A percentile compares a stretch with the other conserved stretches of the same genome.
phyloP scores from a whole-genome alignment of 2,329 filamentous ascomycete genomes.

The Xylaria sp. region DNA sequence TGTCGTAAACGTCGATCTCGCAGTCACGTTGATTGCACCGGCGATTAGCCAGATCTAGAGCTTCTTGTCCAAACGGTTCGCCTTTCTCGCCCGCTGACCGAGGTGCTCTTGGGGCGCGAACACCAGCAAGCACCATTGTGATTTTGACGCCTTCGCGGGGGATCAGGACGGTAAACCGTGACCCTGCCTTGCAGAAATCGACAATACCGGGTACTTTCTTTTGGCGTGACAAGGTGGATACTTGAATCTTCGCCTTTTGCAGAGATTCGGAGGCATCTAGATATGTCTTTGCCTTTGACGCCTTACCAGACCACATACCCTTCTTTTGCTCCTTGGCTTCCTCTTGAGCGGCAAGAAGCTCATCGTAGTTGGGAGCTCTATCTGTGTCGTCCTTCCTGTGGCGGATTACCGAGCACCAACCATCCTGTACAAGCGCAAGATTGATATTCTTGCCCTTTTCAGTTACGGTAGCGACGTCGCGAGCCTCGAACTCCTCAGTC shows the following conservation, averaged over 20 bases:
- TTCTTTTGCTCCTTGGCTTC: constrained; percentile 87
- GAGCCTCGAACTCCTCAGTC: constrained; percentile 89
- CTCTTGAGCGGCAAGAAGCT: constrained; percentile 82
- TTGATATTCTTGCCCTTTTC: constrained; percentile 89
- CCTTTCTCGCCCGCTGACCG: constrained; percentile 80
- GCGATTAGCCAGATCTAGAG: constrained; percentile 88
- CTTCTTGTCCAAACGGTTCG: constrained; percentile 95
- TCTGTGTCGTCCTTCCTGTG: constrained; percentile 96
- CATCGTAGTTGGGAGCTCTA: constrained; percentile 92
- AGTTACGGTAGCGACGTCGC: constrained; percentile 90
- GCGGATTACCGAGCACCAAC: constrained; percentile 92
- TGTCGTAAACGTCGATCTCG: constrained; percentile 93
- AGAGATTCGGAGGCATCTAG: constrained; percentile 91
- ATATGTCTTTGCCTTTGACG: constrained; percentile 83
- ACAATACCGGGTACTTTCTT: constrained; percentile 93
- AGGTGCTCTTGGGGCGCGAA: constrained; percentile 88
- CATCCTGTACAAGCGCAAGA: constrained; percentile 86
- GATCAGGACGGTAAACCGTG: constrained; percentile 90
- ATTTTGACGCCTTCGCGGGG: constrained; percentile 94
- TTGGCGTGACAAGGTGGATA: constrained; percentile 87
- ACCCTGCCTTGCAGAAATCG: constrained; percentile 97
- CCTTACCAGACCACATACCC: constrained; percentile 94
- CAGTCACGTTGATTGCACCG: constrained; percentile 94
- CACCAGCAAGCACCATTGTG: constrained; percentile 92
- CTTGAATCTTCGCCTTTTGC: constrained; percentile 95